A percentile compares a stretch with the other conserved stretches of the same genome.
phyloP scores from a whole-genome alignment of 176 grass and related monocot genomes.

The Puya raimondii region DNA sequence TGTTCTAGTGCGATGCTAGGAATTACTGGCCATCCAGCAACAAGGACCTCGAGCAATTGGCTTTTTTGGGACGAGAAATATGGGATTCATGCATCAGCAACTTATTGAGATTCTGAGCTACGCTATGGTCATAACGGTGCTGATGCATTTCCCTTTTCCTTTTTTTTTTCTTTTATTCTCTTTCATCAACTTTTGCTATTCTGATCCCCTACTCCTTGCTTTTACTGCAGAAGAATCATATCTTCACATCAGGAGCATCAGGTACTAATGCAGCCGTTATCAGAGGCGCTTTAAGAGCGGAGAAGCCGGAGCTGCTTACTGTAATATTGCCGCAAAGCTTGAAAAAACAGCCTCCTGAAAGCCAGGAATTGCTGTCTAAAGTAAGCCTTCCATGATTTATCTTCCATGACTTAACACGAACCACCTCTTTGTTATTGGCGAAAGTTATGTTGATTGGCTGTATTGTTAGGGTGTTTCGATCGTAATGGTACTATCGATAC shows the following conservation, averaged over 20 bases:
- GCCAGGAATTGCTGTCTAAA: constrained; percentile 92
- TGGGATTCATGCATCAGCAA: constrained; percentile 99
- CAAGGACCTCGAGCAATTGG: constrained; percentile 89
- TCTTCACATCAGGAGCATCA: constrained; percentile 94
- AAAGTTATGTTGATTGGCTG: too few relatives aligned
- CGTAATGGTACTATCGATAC: too few relatives aligned
- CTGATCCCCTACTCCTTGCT: constrained; percentile 8
- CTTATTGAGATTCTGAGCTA: constrained; percentile 99
- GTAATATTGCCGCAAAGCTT: constrained; percentile 98
- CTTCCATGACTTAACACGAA: background rate
- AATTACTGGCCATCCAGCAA: constrained; percentile 95
- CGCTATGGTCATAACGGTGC: constrained; percentile 98
- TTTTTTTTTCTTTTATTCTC: background rate
- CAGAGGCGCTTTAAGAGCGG: constrained; percentile 97
- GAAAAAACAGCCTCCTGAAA: constrained; percentile 89
- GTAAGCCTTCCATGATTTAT: constrained; percentile 34
- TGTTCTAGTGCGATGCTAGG: constrained; percentile 29
- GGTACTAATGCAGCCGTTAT: constrained; percentile 99
- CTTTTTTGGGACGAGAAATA: constrained; percentile 96
- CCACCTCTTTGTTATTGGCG: too few relatives aligned
- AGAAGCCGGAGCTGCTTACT: constrained; percentile 92
- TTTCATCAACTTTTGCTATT: background rate
- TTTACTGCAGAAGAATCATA: constrained; percentile 93
- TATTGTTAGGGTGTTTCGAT: too few relatives aligned
- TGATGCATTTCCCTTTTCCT: background rate